Evolutionary conservation across 352 stramenopile genomes (phyloP).

Genomic region (Phytophthora sp.): DNA sequence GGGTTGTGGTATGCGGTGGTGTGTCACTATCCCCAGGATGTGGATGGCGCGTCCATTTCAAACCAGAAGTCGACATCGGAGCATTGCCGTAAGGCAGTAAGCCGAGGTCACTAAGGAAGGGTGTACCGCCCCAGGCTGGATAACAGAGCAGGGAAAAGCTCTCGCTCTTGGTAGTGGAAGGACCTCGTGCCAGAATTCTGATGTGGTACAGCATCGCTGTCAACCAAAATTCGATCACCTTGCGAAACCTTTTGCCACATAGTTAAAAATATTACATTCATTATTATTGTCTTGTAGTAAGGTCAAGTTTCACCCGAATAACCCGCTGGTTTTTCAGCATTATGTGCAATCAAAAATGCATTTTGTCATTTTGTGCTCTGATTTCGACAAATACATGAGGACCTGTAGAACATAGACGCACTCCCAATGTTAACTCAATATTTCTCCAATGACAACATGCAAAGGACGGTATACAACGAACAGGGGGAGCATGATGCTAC

Average conservation of each 20-base stretch:
- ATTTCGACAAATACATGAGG: too few relatives aligned
- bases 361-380: too few relatives aligned
- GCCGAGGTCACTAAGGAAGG: constrained; percentile 59
- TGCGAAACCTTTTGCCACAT: constrained; percentile 25
- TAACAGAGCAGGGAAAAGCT: constrained; percentile 66
- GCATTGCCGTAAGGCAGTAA: constrained; percentile 35
- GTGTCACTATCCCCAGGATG: constrained; percentile 47
- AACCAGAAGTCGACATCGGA: constrained; percentile 62
- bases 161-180: constrained; percentile 67
- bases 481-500: too few relatives aligned
- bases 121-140: constrained; percentile 56
- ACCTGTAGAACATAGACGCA: too few relatives aligned
- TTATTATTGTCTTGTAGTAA: too few relatives aligned
- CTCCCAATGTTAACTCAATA: too few relatives aligned
- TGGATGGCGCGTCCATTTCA: constrained; percentile 52
- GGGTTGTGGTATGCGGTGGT: constrained; percentile 35
- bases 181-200: constrained; percentile 57
- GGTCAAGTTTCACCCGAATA: too few relatives aligned
- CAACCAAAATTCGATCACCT: constrained; percentile 40
- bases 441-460: too few relatives aligned
- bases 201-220: constrained; percentile 24
- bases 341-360: too few relatives aligned
- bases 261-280: too few relatives aligned
- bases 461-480: too few relatives aligned
- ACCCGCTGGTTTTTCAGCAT: too few relatives aligned